Evolutionary conservation across 345 rosid genomes (phyloP), one percentile per base, ranked within the genome.

Genomic region (Eucalyptus shirleyi): DNA sequence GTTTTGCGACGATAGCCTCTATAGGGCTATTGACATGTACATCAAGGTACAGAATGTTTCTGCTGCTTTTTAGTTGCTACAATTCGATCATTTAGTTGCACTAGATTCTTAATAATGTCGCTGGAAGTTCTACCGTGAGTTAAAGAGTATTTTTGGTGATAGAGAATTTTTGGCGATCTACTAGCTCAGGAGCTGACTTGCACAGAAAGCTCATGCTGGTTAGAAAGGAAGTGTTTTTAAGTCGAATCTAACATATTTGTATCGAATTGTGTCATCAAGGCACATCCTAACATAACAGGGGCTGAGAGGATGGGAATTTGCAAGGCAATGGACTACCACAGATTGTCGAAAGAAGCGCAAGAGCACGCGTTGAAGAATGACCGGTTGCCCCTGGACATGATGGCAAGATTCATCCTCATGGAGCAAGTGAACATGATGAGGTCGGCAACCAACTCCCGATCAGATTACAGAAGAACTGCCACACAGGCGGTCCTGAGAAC

Each of bases 21-120:
- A 95, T 19, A 56, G 94, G 87, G 96, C 97, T 30, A 93, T 94
- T 2, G 96, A 95, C 89, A 91, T 91, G 92, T 94, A 95, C 86
- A 92, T 94, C 87, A 92, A 93, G 96, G 96, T 95, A 92, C 34
- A 30, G 12, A 3, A 67, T 28, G 59, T 28, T 86, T 59, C 50
- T 55, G 62, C 19, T 21, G 32, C n/a, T 32, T 32, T 49, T 40
- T 77, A 21, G 47, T 21, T 2, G 16, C 85, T 40, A 40, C 47
- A 23, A 40, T 77, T 40, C 47, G 47, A 77, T 77, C 85, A 6
- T 40, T 28, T 23, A 11, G 16, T 77, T 40, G 85, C 47, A 6
- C 83, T 19, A 77, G 30, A 37, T 11, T 37, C 83, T 19, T 37
- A 37, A 77, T 37, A 6, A 77, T 37, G 83, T 37, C 45, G 45